Base-by-base conservation (phyloP, 768 basidiomycete genomes). In the Symmetrospora coprosmae region DNA sequence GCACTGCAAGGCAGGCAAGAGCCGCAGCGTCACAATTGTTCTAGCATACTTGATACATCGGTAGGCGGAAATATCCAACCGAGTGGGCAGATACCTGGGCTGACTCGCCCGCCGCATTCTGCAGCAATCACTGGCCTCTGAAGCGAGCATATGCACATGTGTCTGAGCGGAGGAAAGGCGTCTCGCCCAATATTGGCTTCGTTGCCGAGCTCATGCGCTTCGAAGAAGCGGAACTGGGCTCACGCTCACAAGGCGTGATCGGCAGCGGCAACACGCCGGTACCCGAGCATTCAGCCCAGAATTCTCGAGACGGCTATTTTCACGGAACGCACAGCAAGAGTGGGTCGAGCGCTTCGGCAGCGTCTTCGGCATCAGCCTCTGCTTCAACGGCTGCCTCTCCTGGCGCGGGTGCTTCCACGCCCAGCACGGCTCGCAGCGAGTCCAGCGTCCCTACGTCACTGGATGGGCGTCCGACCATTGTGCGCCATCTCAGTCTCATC, bases 141-240 rank as follows among this genome's bases (percentile, higher is more conserved):
- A 85, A 87, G 31, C 81, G 81, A 35, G 88, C 92, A 1, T 97
- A 96, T 71, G 75, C 83, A 0, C 94, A 89, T 69, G 91, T 97
- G 25, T 79, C 87, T 38, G 91, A 91, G 67, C 81, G 89, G 8
- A 81, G 92, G 34, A 88, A 87, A 66, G 89, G 89, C 65, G 92
- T 96, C 66, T 90, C 87, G 14, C 92, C 91, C 9, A 58, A 96
- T 70, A 92, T 97, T 64, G 92, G 92, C 6, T 97, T 97, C 73
- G 89, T 96, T 41, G 88, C 87, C 3, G 90, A 94, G 72, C 79
- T 97, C 40, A 94, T 94, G 91, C 84, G 82, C 46, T 94, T 91
- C 69, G 91, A 97, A 74, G 89, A 92, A 70, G 77, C 83, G 11
- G 48, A 50, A 25, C 48, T 50, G 1, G 60, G 60, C 38, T 25